Percentiles rank a stretch among this genome's conserved stretches.
phyloP scores from a whole-genome alignment of 441 rosid genomes.

The Corymbia calophylla region DNA sequence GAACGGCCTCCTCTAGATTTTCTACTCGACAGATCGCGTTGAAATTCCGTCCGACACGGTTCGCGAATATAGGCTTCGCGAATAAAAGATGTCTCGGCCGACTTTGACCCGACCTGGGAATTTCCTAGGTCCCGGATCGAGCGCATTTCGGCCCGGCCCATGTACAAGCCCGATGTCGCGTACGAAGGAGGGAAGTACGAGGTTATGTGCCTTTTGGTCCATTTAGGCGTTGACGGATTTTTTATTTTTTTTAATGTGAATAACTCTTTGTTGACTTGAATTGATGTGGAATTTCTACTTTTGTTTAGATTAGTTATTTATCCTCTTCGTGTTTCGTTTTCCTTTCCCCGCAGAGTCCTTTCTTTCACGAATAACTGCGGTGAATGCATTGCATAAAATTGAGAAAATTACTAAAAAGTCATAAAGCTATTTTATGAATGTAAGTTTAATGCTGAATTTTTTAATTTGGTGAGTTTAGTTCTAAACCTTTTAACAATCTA shows the following conservation, averaged over 20 bases:
- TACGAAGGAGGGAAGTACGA: not conserved
- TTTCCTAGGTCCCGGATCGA: rapidly evolving
- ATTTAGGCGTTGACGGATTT: not conserved
- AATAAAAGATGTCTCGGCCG: not conserved
- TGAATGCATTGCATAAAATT: rapidly evolving
- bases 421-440: rapidly evolving
- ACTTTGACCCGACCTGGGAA: not conserved
- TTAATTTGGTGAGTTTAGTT: rapidly evolving
- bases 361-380: not conserved
- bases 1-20: not conserved
- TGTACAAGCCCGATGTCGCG: not conserved
- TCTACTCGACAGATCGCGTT: not conserved
- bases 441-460: rapidly evolving
- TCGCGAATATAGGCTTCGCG: too few relatives aligned
- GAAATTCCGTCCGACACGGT: not conserved
- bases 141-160: not conserved
- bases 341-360: not conserved
- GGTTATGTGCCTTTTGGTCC: not conserved
- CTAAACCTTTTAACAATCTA: rapidly evolving
- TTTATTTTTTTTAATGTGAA: not conserved
- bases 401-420: not conserved
- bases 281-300: not conserved
- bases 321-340: not conserved
- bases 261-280: not conserved
- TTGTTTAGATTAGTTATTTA: not conserved